Base-by-base conservation (phyloP, 2,329 filamentous ascomycete species). In the Hypomyces perniciosus region DNA sequence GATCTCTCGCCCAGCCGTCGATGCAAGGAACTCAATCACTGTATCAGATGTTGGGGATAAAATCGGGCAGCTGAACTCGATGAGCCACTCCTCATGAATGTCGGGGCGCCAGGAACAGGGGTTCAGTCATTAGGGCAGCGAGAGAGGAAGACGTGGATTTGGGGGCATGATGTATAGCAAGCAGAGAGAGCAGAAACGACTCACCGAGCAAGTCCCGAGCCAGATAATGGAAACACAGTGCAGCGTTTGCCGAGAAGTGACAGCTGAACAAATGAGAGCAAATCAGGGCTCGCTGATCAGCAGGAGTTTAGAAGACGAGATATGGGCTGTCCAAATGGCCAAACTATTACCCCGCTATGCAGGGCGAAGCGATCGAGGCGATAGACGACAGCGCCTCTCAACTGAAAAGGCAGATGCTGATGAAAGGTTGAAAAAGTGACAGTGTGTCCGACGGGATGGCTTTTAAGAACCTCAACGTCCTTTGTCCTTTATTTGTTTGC, bases 401-500 rank as follows among this genome's bases (percentile, higher is more conserved):
- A 20, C 20, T 20, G 2, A 20, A 20, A 20, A 20, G 20, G 20
- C 20, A 20, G 20, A 20, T 20, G 20, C 20, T 20, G 20, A 20
- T 20, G 20, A 20, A 20, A 20, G 20, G 20, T 20, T 20, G 20
- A 20, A 20, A 20, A 20, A 20, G 20, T 3, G 20, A 20, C 20
- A 20, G 38, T 29, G 10, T 20, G 46, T 42, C 46, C 35, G 48
- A 45, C 48, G 9, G 48, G 30, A 50, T 26, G 35, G 48, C 10
- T 26, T 45, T 50, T 45, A 44, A 45, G 45, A 20, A 20, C 20
- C 20, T 20, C 20, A 20, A 20, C 20, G 20, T 20, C 20, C 20
- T 20, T 20, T 20, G 20, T 20, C 20, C 20, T 20, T 20, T 20
- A 20, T 20, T 20, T 20, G 20, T 20, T 20, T 44, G 40, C 35